Percentiles rank a stretch among this genome's conserved stretches.
These are phyloP conservation scores for Cutaneotrichosporon curvatum DNA, from an alignment of 1,284 basidiomycete genomes.

Conservation along the genomic window DNA sequence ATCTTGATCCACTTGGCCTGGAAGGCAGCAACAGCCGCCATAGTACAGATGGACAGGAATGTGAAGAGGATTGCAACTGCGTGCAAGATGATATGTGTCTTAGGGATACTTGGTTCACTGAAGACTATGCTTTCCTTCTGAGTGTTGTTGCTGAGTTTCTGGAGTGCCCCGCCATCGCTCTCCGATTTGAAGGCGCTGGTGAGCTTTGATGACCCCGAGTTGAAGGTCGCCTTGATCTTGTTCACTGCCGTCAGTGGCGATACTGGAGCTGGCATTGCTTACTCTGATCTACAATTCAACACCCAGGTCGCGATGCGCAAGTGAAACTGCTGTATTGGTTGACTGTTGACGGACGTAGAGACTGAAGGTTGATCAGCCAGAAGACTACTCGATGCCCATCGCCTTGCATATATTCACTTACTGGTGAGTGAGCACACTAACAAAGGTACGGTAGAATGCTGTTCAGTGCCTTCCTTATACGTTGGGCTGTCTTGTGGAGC, in stretches of 20 bases:
- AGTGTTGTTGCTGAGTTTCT: constrained; percentile 6
- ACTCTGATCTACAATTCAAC: no score
- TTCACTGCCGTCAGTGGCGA: constrained; percentile 5
- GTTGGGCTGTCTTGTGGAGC: no score
- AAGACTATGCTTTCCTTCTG: not conserved
- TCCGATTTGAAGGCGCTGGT: not conserved
- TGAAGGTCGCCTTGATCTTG: constrained; percentile 5
- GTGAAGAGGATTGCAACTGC: constrained; percentile 60
- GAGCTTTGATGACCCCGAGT: constrained; percentile 2
- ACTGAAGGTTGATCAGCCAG: no score
- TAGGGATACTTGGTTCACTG: not conserved
- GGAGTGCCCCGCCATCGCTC: not conserved
- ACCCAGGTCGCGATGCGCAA: no score
- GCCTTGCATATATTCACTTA: no score
- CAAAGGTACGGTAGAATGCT: no score
- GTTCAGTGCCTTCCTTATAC: no score
- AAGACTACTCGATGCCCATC: no score
- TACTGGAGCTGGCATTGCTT: no score
- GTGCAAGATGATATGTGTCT: constrained; percentile 6
- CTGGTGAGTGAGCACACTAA: no score
- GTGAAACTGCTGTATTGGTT: no score
- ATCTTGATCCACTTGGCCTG: constrained; percentile 76
- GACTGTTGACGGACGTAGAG: no score
- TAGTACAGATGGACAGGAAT: constrained; percentile 80
- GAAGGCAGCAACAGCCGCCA: constrained; percentile 74